phyloP scores from a whole-genome alignment of 2,329 filamentous ascomycete genomes.

The Apiospora aurea region DNA sequence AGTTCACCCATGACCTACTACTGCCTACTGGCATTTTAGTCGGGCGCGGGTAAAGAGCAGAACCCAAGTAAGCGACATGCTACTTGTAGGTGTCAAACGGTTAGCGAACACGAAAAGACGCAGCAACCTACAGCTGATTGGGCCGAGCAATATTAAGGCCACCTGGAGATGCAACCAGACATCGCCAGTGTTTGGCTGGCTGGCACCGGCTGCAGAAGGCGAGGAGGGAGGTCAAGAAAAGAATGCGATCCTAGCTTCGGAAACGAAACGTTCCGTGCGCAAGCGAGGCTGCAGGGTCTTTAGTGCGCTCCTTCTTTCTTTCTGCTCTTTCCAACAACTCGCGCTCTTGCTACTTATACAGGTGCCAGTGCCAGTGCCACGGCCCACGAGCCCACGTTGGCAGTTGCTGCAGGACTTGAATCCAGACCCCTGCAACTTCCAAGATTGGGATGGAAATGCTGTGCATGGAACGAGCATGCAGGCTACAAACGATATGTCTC shows the following conservation, averaged over 20 bases:
- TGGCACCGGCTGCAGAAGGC: not conserved
- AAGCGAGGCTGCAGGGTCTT: conserved; percentile 21
- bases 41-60: not conserved
- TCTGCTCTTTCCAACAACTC: not conserved
- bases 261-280: conserved; percentile 24
- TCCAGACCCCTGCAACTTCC: not conserved
- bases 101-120: conserved; percentile 5
- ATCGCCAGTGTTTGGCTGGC: not conserved
- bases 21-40: not conserved
- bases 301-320: not conserved
- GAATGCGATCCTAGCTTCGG: conserved; percentile 11
- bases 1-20: not conserved
- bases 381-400: not conserved
- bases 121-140: not conserved
- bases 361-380: not conserved
- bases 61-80: conserved; percentile 11
- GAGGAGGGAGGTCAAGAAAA: not conserved
- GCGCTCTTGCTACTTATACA: not conserved
- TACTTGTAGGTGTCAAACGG: not conserved
- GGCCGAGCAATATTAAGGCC: not conserved
- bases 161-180: not conserved
- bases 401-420: not conserved
- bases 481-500: not conserved
- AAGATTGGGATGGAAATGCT: not conserved
- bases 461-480: not conserved